Percentiles rank a stretch among this genome's conserved stretches.
Evolutionary conservation across 306 rosid genomes (phyloP).

Genomic region (Arachis stenosperma): DNA sequence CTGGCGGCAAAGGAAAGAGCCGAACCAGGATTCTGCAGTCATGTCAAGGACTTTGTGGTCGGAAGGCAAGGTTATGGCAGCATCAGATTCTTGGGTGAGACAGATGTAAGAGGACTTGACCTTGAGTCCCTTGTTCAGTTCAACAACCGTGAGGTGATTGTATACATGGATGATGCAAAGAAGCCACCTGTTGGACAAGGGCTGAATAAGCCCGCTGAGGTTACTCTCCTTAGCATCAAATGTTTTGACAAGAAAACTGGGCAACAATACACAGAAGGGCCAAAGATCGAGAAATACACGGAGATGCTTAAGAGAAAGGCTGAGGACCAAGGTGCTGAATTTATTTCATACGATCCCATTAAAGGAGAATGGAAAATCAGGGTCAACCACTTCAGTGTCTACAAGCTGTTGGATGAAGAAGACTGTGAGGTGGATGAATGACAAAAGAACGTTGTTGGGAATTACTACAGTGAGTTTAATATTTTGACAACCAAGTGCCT

Average conservation of each 20-base stretch:
- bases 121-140: constrained; percentile 86
- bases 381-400: constrained; percentile 81
- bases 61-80: constrained; percentile 93
- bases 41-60: constrained; percentile 81
- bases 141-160: constrained; percentile 91
- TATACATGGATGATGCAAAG: constrained; percentile 87
- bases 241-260: constrained; percentile 84
- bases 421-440: constrained; percentile 40
- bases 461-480: constrained; percentile 22
- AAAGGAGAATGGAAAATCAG: constrained; percentile 95
- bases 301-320: constrained; percentile 94
- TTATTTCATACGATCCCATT: constrained; percentile 70
- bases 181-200: constrained; percentile 98
- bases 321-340: constrained; percentile 91
- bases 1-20: constrained; percentile 97
- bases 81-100: constrained; percentile 89
- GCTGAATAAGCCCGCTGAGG: constrained; percentile 97
- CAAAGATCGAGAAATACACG: constrained; percentile 76
- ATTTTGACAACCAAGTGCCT: constrained; percentile 31
- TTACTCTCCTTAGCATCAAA: constrained; percentile 85
- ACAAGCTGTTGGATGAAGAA: constrained; percentile 60
- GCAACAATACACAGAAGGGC: constrained; percentile 72
- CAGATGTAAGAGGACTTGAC: constrained; percentile 91
- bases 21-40: constrained; percentile 89
- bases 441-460: constrained; percentile 7